Percentiles rank a stretch among this genome's conserved stretches.
phyloP scores from a whole-genome alignment of 495 filamentous ascomycete genomes.

The Xeromyces bisporus region DNA sequence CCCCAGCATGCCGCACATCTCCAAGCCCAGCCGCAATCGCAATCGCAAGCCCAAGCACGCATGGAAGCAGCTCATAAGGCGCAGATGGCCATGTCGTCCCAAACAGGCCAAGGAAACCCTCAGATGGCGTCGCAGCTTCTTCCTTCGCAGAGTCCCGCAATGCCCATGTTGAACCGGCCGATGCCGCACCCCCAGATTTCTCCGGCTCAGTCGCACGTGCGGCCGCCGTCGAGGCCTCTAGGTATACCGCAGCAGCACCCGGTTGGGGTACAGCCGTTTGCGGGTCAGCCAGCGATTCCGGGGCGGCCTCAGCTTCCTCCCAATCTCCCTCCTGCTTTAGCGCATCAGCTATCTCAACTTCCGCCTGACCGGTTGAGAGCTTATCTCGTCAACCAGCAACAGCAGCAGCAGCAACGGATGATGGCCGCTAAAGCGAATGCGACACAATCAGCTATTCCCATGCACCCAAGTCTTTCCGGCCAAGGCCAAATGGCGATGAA shows the following conservation, averaged over 20 bases:
- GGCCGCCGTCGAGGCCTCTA: conserved; percentile 21
- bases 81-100: conserved; percentile 29
- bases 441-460: conserved; percentile 16
- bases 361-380: conserved; percentile 18
- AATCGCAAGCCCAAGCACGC: conserved; percentile 24
- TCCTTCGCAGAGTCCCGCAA: conserved; percentile 34
- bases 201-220: conserved; percentile 23
- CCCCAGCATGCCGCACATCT: conserved; percentile 24
- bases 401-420: conserved; percentile 13
- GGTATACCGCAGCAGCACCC: conserved; percentile 19
- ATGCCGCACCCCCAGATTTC: conserved; percentile 33
- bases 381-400: conserved; percentile 22
- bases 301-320: conserved; percentile 19
- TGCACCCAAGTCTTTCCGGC: conserved; percentile 15
- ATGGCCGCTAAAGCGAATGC: conserved; percentile 10
- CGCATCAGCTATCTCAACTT: conserved; percentile 21
- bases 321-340: conserved; percentile 17
- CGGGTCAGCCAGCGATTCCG: conserved; percentile 17
- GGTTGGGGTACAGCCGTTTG: conserved; percentile 10
- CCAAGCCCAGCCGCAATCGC: conserved; percentile 21
- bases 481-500: conserved; percentile 24
- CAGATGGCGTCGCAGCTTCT: conserved; percentile 26
- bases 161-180: conserved; percentile 44
- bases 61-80: conserved; percentile 31
- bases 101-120: conserved; percentile 17